Conservation (phyloP, 2,329 filamentous ascomycete genomes). For the Aspergillus quadricinctus region DNA sequence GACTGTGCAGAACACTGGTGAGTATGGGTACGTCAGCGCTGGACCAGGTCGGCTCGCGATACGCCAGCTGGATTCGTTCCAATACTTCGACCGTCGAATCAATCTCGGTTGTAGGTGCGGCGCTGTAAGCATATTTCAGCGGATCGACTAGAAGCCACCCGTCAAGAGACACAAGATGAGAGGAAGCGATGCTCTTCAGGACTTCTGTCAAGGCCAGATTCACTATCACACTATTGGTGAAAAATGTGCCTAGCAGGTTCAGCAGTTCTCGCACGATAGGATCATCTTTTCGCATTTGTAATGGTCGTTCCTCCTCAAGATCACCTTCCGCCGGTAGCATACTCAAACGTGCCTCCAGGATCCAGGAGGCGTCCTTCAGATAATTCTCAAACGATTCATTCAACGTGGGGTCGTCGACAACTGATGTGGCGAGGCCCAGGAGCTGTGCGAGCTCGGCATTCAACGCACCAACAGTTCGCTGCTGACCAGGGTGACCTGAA, state of each 20-base stretch:
- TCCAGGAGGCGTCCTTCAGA: slow-evolving; percentile 50
- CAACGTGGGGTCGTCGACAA: slow-evolving; percentile 35
- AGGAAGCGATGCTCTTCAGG: slow-evolving; percentile 75
- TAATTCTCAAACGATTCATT: slow-evolving; percentile 43
- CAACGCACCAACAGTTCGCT: slow-evolving; percentile 35
- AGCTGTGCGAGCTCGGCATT: slow-evolving; percentile 39
- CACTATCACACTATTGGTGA: slow-evolving; percentile 84
- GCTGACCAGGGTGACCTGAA: slow-evolving; percentile 33
- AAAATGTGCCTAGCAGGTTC: slow-evolving; percentile 70
- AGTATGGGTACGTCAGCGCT: slow-evolving; percentile 45
- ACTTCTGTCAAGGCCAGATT: slow-evolving; percentile 85
- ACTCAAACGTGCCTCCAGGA: slow-evolving; percentile 38
- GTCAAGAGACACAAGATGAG: slow-evolving; percentile 78
- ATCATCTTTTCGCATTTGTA: slow-evolving; percentile 63
- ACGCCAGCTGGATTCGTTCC: slow-evolving; percentile 25
- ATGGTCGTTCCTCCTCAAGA: slow-evolving; percentile 52
- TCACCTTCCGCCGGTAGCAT: slow-evolving; percentile 29
- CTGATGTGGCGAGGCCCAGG: slow-evolving; percentile 32
- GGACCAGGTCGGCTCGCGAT: slow-evolving; percentile 46
- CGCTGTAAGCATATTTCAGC: slow-evolving; percentile 53
- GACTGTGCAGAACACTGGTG: slow-evolving; percentile 53
- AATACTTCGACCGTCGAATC: slow-evolving; percentile 28
- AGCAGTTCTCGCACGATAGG: slow-evolving; percentile 50
- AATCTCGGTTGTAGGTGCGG: slow-evolving; percentile 8
- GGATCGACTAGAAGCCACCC: slow-evolving; percentile 83